phyloP scores from a whole-genome alignment of 805 yeast species.

The Yamadazyma nakazawae region DNA sequence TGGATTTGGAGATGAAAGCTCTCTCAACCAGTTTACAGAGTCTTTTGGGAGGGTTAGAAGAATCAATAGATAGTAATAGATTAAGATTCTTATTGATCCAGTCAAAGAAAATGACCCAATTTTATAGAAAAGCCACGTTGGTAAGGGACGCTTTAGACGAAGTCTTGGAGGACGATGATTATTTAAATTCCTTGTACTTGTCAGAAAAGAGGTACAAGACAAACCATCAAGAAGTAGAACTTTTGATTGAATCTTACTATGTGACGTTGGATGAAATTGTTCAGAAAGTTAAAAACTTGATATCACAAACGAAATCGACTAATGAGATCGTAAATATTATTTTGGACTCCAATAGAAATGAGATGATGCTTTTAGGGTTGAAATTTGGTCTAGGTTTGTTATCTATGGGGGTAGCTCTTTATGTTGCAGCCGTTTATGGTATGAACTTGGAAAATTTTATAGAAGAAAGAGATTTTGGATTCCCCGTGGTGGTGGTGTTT shows the following conservation, averaged over 20 bases:
- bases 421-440: constrained; percentile 85
- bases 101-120: constrained; percentile 78
- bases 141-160: constrained; percentile 85
- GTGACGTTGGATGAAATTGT: constrained; percentile 92
- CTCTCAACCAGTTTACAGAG: constrained; percentile 74
- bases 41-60: constrained; percentile 73
- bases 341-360: constrained; percentile 89
- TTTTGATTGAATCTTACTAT: constrained; percentile 86
- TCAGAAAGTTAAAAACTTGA: constrained; percentile 75
- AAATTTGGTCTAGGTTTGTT: constrained; percentile 80
- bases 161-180: constrained; percentile 82
- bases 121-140: constrained; percentile 76
- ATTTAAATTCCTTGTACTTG: constrained; percentile 74
- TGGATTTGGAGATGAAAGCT: constrained; percentile 83
- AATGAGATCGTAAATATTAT: constrained; percentile 94
- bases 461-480: constrained; percentile 77
- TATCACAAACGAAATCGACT: constrained; percentile 83
- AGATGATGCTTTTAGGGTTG: constrained; percentile 83
- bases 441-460: constrained; percentile 93
- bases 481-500: constrained; percentile 41
- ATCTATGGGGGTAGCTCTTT: constrained; percentile 76
- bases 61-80: constrained; percentile 74
- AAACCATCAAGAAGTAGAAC: constrained; percentile 85
- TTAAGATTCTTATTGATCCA: constrained; percentile 76
- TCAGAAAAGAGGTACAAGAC: constrained; percentile 51